Evolutionary conservation across 2,329 filamentous ascomycete species (phyloP).

Genomic region (Lachnellula occidentalis): DNA sequence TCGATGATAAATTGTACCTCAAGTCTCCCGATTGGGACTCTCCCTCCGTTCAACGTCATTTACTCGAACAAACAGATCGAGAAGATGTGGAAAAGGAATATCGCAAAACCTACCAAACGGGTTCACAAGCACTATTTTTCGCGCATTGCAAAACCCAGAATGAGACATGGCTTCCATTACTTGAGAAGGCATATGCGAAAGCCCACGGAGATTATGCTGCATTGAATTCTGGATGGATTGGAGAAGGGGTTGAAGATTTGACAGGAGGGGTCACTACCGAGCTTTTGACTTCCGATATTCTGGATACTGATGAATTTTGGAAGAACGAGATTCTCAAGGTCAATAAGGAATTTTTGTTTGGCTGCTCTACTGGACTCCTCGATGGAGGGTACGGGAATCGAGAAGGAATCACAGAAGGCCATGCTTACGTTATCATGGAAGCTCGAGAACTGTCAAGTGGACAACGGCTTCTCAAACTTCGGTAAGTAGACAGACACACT

Average conservation of each 20-base stretch:
- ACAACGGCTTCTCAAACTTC: constrained; percentile 51
- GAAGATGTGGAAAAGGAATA: constrained; percentile 69
- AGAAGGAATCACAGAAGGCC: constrained; percentile 52
- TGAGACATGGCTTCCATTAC: constrained; percentile 75
- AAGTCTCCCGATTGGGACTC: constrained; percentile 79
- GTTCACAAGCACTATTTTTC: constrained; percentile 73
- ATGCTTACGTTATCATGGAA: constrained; percentile 57
- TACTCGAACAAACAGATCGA: constrained; percentile 70
- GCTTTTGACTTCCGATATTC: constrained; percentile 65
- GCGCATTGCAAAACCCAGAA: constrained; percentile 69
- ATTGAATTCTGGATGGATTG: constrained; percentile 63
- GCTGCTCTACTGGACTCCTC: constrained; percentile 60
- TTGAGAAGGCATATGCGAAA: constrained; percentile 82
- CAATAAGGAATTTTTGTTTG: constrained; percentile 74
- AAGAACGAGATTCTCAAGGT: constrained; percentile 73
- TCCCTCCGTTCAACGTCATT: constrained; percentile 65
- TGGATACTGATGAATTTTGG: constrained; percentile 81
- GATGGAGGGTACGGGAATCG: constrained; percentile 57
- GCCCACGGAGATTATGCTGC: constrained; percentile 74
- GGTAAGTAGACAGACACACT: constrained; percentile 19
- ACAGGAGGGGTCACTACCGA: constrained; percentile 66
- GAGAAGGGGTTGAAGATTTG: constrained; percentile 53
- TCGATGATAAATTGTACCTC: constrained; percentile 86
- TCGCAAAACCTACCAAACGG: constrained; percentile 44
- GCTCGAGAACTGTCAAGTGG: constrained; percentile 47